Conservation (phyloP, 1,284 basidiomycete species). For the Pseudozyma tsukubaensis region DNA sequence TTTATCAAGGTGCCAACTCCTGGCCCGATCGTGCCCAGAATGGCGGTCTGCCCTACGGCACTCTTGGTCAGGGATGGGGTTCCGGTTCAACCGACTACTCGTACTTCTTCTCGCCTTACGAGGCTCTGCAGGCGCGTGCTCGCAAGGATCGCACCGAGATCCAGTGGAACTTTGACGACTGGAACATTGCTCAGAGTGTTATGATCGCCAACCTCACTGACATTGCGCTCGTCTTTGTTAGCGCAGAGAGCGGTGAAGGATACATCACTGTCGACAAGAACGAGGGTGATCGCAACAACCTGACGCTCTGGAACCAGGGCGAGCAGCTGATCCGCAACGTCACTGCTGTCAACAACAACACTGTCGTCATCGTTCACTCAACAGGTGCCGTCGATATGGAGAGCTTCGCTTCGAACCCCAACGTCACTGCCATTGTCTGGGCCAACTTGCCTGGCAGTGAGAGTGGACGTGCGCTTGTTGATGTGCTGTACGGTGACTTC, state of each 20-base stretch:
- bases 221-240: constrained; percentile 76
- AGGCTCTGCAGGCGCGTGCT: constrained; percentile 76
- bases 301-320: constrained; percentile 83
- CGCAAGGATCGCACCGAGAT: constrained; percentile 73
- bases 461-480: constrained; percentile 52
- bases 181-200: constrained; percentile 58
- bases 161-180: constrained; percentile 75
- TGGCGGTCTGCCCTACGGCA: constrained; percentile 73
- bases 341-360: constrained; percentile 57
- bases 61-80: constrained; percentile 86
- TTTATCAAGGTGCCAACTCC: constrained; percentile 78
- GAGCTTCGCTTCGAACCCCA: constrained; percentile 56
- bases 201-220: constrained; percentile 64
- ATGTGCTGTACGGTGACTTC: constrained; percentile 59
- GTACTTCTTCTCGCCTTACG: constrained; percentile 72
- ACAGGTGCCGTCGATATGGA: constrained; percentile 56
- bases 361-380: constrained; percentile 60
- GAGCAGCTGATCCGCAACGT: constrained; percentile 70
- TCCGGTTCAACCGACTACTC: constrained; percentile 72
- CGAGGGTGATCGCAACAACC: constrained; percentile 79
- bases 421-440: constrained; percentile 60
- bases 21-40: constrained; percentile 73
- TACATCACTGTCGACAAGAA: constrained; percentile 70
- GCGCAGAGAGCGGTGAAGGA: constrained; percentile 55
- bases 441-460: constrained; percentile 59